phyloP scores from a whole-genome alignment of 2,329 filamentous ascomycete species.

The Diaporthe sp. region DNA sequence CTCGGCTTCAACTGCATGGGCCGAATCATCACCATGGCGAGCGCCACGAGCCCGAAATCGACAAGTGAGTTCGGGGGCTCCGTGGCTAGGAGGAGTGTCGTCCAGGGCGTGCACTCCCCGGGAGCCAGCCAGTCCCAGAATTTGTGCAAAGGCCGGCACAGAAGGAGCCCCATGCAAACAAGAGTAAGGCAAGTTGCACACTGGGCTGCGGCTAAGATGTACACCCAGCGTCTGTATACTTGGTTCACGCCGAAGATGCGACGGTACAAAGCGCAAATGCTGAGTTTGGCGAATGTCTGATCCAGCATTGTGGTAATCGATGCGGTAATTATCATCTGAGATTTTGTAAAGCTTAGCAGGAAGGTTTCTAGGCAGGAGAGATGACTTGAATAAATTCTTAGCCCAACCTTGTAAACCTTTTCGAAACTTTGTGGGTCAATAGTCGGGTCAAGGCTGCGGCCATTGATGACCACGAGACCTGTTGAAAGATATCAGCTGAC shows the following conservation, averaged over 20 bases:
- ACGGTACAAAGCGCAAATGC: conserved; percentile 1
- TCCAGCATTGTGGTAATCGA: background rate
- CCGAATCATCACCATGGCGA: background rate
- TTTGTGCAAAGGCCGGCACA: background rate
- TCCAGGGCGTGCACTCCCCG: background rate
- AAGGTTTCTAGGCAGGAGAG: background rate
- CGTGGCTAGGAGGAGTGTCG: background rate
- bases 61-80: conserved; percentile 2
- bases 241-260: background rate
- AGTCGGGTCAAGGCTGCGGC: background rate
- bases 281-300: conserved; percentile 7
- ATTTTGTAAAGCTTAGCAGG: background rate
- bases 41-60: background rate
- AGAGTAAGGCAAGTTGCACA: background rate
- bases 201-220: background rate
- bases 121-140: background rate
- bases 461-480: background rate
- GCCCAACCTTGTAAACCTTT: background rate
- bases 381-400: background rate
- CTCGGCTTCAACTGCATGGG: background rate
- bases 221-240: background rate
- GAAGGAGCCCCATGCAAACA: background rate
- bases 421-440: background rate
- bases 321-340: background rate
- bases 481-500: background rate